Conservation (phyloP, 2,329 filamentous ascomycete species). For the Colletotrichum sp. region DNA sequence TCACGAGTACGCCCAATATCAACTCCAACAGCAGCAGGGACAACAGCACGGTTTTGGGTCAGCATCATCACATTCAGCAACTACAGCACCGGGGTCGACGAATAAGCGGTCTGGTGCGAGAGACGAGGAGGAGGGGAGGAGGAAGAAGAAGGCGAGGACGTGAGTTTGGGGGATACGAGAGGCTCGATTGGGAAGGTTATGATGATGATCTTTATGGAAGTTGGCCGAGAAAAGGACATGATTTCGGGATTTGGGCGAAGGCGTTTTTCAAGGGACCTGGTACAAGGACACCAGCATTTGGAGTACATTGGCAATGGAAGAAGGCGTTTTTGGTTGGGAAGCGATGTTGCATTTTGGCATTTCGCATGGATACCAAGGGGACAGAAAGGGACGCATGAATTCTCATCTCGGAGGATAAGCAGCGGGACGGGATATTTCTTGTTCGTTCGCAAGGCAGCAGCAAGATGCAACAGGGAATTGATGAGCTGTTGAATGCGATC, state of each 20-base stretch:
- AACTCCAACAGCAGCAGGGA: neutral
- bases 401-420: neutral
- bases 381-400: neutral
- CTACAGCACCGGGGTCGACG: neutral
- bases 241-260: neutral
- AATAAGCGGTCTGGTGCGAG: neutral
- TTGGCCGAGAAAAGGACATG: neutral
- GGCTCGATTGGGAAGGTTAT: neutral
- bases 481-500: neutral
- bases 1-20: neutral
- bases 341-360: neutral
- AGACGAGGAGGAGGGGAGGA: neutral
- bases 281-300: neutral
- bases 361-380: neutral
- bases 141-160: conserved; percentile 14
- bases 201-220: neutral
- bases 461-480: neutral
- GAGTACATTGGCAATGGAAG: neutral
- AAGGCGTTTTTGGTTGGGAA: neutral
- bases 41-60: neutral
- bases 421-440: neutral
- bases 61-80: neutral
- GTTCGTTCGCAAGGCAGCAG: neutral
- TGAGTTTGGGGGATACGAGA: neutral
- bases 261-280: conserved; percentile 1